These are phyloP conservation scores for Nyssa sinensis DNA, from an alignment of 148 eudicot species.

Conservation along the genomic window DNA sequence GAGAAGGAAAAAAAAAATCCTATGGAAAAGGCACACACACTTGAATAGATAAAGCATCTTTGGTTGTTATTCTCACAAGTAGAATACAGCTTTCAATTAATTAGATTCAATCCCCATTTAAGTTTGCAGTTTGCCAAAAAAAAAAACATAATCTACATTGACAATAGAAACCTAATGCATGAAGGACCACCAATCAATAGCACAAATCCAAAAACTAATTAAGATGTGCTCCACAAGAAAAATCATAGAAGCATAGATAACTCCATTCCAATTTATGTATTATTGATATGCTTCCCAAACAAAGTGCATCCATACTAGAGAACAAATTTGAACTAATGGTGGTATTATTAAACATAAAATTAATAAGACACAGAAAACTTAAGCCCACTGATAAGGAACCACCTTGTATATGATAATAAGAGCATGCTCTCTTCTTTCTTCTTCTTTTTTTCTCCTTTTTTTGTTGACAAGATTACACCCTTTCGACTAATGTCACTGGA, in stretches of 20 bases:
- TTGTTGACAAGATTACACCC: not conserved
- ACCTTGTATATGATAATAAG: not conserved
- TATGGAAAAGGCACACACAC: not conserved
- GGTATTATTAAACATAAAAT: not conserved
- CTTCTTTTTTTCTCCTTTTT: not conserved
- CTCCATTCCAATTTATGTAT: not conserved
- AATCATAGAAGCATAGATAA: not conserved
- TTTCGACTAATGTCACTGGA: not conserved
- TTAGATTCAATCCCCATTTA: not conserved
- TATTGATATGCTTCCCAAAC: not conserved
- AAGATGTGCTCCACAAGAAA: not conserved
- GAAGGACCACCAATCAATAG: not conserved
- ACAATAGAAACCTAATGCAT: not conserved
- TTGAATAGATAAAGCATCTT: not conserved
- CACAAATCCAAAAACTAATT: slow-evolving; percentile 2
- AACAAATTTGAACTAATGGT: not conserved
- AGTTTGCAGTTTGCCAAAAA: not conserved
- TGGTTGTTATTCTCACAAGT: not conserved
- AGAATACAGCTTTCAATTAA: not conserved
- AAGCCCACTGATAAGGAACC: not conserved
- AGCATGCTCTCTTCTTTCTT: not conserved
- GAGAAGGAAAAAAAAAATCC: not conserved
- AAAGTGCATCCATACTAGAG: not conserved
- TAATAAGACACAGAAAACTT: not conserved
- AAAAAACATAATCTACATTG: not conserved